Evolutionary conservation across 2,329 filamentous ascomycete species (phyloP).

Genomic region (Aureobasidium sp.): DNA sequence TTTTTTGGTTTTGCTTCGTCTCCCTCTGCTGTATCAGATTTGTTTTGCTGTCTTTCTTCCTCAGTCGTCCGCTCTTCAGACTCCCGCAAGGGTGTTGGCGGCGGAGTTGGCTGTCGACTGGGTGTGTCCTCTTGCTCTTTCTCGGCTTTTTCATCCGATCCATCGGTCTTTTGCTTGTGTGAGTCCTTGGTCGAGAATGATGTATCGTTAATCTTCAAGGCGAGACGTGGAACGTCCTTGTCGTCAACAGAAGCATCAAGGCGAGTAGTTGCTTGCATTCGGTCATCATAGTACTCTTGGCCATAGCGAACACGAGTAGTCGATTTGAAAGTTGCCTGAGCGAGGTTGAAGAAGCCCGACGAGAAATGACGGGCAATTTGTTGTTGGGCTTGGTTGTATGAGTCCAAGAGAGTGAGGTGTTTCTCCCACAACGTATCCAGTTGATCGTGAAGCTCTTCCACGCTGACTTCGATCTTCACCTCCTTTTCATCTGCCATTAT

Average conservation of each 20-base stretch:
- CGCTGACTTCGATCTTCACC: neutral
- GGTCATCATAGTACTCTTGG: slow-evolving; percentile 63
- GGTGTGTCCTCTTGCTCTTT: neutral
- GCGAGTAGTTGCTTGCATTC: slow-evolving; percentile 57
- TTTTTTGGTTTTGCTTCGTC: neutral
- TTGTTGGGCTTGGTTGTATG: slow-evolving; percentile 56
- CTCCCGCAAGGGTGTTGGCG: neutral
- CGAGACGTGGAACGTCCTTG: neutral
- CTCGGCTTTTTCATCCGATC: slow-evolving; percentile 1
- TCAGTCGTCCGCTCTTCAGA: neutral
- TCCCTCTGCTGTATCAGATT: neutral
- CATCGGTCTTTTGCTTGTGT: neutral
- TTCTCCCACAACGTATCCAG: slow-evolving; percentile 59
- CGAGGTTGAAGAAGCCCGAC: slow-evolving; percentile 47
- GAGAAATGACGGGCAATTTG: slow-evolving; percentile 50
- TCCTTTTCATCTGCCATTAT: neutral
- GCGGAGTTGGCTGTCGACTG: neutral
- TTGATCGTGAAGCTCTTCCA: slow-evolving; percentile 27
- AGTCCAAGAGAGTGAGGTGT: slow-evolving; percentile 60
- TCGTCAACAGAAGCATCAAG: slow-evolving; percentile 33
- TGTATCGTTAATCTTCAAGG: neutral
- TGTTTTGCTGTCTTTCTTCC: neutral
- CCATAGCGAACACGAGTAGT: slow-evolving; percentile 59
- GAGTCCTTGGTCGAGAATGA: slow-evolving; percentile 2
- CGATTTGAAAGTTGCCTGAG: slow-evolving; percentile 70